These are phyloP conservation scores for Chrysochromulina parva DNA, from an alignment of 78 protist species.

Conservation along the genomic window DNA sequence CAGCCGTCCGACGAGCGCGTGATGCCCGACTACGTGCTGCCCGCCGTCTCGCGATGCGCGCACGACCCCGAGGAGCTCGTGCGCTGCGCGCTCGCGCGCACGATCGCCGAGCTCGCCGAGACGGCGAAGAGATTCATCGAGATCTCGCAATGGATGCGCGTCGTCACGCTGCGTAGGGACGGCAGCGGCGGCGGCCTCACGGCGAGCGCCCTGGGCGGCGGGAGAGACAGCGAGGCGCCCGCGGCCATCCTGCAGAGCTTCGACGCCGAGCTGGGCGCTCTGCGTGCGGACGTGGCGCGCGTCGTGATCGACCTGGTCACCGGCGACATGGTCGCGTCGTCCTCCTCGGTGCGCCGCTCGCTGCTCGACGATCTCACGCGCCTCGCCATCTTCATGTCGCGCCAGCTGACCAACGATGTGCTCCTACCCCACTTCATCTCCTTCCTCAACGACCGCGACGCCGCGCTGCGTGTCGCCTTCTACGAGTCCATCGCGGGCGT, in stretches of 20 bases:
- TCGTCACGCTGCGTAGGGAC: no score
- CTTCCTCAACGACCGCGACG: slow-evolving; percentile 35
- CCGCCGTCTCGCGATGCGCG: not conserved
- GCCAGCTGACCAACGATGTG: slow-evolving; percentile 2
- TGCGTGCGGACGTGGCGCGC: not conserved
- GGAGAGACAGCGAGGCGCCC: not conserved
- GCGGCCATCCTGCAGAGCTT: not conserved
- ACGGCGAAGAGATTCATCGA: no score
- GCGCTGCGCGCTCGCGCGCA: not conserved
- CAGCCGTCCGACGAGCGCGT: not conserved
- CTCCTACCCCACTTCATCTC: slow-evolving; percentile 37
- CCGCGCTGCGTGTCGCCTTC: not conserved
- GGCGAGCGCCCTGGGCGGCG: no score
- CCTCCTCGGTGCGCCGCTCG: not conserved
- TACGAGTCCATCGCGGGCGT: not conserved
- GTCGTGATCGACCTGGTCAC: not conserved
- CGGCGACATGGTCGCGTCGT: not conserved
- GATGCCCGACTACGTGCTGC: not conserved
- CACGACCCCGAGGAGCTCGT: not conserved
- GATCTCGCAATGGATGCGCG: no score
- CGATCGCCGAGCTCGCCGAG: no score
- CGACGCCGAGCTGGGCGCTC: not conserved
- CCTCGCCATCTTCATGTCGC: not conserved
- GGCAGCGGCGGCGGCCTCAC: not conserved
- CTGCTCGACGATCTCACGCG: not conserved